A percentile compares a stretch with the other conserved stretches of the same genome.
Evolutionary conservation across 2,329 filamentous ascomycete genomes (phyloP).

Genomic region (Bipolaris sorokiniana): DNA sequence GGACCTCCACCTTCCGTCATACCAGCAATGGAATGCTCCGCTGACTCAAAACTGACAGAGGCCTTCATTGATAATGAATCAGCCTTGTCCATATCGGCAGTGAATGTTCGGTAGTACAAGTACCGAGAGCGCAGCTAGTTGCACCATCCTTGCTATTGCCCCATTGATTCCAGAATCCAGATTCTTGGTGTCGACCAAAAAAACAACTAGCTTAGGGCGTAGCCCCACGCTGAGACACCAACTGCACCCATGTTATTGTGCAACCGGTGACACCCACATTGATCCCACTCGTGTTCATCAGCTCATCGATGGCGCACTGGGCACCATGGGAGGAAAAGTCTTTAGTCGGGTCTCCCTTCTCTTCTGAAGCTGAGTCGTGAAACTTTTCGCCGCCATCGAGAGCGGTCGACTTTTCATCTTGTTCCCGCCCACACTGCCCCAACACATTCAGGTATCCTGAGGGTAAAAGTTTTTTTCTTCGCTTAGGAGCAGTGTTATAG

Average conservation of each 20-base stretch:
- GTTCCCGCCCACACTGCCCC: not conserved
- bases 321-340: not conserved
- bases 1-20: slow-evolving; percentile 2
- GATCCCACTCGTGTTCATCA: not conserved
- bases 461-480: not conserved
- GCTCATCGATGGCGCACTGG: not conserved
- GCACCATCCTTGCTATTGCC: not conserved
- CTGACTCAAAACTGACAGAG: slow-evolving; percentile 3
- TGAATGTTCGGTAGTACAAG: not conserved
- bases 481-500: not conserved
- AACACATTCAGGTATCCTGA: not conserved
- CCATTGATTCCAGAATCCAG: not conserved
- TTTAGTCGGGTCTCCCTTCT: not conserved
- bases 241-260: not conserved
- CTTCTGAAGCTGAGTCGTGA: not conserved
- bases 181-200: not conserved
- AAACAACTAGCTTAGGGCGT: not conserved
- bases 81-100: not conserved
- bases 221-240: not conserved
- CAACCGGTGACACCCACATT: not conserved
- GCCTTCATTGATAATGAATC: slow-evolving; percentile 5
- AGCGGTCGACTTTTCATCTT: not conserved
- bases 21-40: not conserved
- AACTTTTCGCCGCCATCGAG: not conserved
- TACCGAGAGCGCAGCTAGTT: not conserved